Evolutionary conservation across 352 stramenopile species (phyloP).

Genomic region (Elongisporangium prolatum): DNA sequence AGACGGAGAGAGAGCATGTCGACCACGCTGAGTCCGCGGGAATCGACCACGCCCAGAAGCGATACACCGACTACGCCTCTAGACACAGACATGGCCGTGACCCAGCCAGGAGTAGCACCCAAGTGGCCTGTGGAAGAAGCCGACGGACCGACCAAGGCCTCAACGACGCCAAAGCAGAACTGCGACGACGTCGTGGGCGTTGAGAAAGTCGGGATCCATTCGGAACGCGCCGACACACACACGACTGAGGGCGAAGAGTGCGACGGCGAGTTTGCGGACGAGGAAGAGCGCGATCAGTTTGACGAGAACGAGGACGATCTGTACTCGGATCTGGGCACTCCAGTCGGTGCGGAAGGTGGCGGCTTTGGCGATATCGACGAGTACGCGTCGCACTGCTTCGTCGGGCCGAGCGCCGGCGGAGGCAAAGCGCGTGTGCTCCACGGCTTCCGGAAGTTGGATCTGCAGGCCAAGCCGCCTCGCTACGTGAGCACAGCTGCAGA

Average conservation of each 20-base stretch:
- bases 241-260: constrained; percentile 10
- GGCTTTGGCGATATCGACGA: constrained; percentile 54
- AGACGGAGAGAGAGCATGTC: not conserved
- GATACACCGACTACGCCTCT: not conserved
- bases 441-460: constrained; percentile 46
- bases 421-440: constrained; percentile 45
- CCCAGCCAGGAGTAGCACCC: not conserved
- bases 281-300: constrained; percentile 14
- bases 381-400: constrained; percentile 58
- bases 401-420: constrained; percentile 51
- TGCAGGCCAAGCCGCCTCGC: constrained; percentile 59
- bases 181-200: not conserved
- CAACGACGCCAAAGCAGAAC: not conserved
- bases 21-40: not conserved
- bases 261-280: constrained; percentile 10
- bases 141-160: not conserved
- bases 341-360: constrained; percentile 36
- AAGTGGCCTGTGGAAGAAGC: not conserved
- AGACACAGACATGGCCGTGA: not conserved
- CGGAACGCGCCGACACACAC: not conserved
- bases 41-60: not conserved
- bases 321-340: constrained; percentile 49
- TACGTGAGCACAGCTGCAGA: constrained; percentile 44
- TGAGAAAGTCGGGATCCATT: not conserved
- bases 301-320: constrained; percentile 19